Evolutionary conservation across 73 alveolate genomes (phyloP).

Genomic region (Paramecium bursaria): DNA sequence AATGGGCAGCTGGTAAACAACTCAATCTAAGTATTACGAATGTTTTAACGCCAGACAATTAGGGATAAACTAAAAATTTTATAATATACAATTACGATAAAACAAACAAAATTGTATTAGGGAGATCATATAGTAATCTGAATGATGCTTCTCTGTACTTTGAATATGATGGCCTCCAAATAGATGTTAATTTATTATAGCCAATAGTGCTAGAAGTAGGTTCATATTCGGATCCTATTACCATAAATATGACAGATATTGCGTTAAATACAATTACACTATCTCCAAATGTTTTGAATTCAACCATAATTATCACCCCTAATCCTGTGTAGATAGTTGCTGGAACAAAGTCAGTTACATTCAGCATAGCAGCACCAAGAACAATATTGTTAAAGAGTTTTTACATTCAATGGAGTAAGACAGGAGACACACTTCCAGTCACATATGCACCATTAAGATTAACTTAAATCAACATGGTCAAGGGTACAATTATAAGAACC

Average conservation of each 20-base stretch:
- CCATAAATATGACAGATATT: conserved; percentile 36
- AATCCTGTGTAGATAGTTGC: conserved; percentile 49
- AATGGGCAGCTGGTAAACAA: conserved; percentile 53
- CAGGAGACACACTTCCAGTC: conserved; percentile 69
- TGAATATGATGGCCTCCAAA: conserved; percentile 54
- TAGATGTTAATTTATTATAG: conserved; percentile 50
- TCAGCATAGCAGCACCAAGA: conserved; percentile 69
- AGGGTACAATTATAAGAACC: conserved; percentile 57
- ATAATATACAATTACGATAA: conserved; percentile 63
- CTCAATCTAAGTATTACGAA: background rate
- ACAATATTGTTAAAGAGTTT: conserved; percentile 43
- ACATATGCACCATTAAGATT: conserved; percentile 68
- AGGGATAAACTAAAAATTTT: conserved; percentile 64
- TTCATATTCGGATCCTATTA: conserved; percentile 62
- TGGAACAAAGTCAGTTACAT: conserved; percentile 20
- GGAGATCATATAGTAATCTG: conserved; percentile 67
- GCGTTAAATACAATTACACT: conserved; percentile 55
- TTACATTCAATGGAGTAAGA: conserved; percentile 65
- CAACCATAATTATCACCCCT: conserved; percentile 58
- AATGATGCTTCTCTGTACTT: conserved; percentile 33
- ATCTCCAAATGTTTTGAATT: conserved; percentile 67
- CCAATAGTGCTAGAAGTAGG: conserved; percentile 66
- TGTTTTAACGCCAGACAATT: conserved; percentile 62
- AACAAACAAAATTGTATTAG: conserved; percentile 48
- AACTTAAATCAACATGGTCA: conserved; percentile 62